phyloP scores from a whole-genome alignment of 2,329 filamentous ascomycete species.

The Drechslerella coelobrocha region DNA sequence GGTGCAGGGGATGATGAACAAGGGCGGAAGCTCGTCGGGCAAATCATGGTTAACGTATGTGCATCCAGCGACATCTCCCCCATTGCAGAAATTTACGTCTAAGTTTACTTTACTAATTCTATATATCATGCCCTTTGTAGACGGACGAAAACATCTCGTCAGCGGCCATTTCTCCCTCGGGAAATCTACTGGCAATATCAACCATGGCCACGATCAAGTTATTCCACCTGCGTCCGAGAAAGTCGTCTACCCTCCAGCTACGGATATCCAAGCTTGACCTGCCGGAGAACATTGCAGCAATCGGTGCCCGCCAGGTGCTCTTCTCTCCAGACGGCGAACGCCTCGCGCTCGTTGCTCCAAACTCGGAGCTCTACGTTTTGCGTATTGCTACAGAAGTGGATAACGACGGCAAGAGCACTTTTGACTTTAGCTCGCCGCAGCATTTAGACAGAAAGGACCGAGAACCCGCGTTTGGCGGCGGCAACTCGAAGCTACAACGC shows the following conservation, averaged over 20 bases:
- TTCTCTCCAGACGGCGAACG: constrained; percentile 75
- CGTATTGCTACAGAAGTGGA: constrained; percentile 20
- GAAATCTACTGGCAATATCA: constrained; percentile 75
- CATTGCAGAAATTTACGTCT: too few relatives aligned
- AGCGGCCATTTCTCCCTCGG: constrained; percentile 72
- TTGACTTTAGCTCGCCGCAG: constrained; percentile 32
- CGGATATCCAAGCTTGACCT: constrained; percentile 46
- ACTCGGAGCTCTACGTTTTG: constrained; percentile 59
- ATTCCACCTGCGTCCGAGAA: constrained; percentile 70
- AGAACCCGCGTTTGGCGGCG: constrained; percentile 16
- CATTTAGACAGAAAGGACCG: constrained; percentile 44
- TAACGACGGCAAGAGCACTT: constrained; percentile 24
- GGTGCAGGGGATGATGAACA: constrained; percentile 59
- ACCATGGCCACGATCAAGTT: constrained; percentile 77
- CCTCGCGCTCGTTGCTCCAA: constrained; percentile 66
- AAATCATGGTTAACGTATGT: constrained; percentile 65
- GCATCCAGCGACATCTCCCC: neutral
- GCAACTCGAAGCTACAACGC: constrained; percentile 16
- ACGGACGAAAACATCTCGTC: constrained; percentile 85
- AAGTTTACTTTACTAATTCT: constrained; percentile 59
- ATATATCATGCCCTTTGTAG: constrained; percentile 53
- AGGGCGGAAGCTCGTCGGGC: constrained; percentile 69
- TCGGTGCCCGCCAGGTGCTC: constrained; percentile 73
- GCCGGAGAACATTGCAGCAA: constrained; percentile 60
- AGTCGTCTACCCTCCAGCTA: constrained; percentile 52